Base-by-base conservation (phyloP, 352 stramenopile genomes). In the Poterioochromonas sp. region DNA sequence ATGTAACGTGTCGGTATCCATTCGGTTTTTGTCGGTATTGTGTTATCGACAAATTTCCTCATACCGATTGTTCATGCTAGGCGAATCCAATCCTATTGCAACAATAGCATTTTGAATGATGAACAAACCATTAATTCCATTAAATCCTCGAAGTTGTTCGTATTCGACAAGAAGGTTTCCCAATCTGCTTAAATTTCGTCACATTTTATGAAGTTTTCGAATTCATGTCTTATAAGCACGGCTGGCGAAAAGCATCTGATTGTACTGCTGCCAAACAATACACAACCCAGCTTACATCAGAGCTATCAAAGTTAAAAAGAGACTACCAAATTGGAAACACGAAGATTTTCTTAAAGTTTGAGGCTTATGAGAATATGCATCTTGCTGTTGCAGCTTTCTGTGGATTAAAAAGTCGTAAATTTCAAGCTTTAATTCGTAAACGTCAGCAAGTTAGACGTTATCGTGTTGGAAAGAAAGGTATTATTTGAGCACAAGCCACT, bases 81-180 rank as follows among this genome's bases (percentile, higher is more conserved):
- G n/a, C n/a, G n/a, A n/a, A n/a, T n/a, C n/a, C n/a, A n/a, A n/a
- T n/a, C n/a, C n/a, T n/a, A n/a, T n/a, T n/a, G n/a, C n/a, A n/a
- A n/a, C n/a, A n/a, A n/a, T n/a, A n/a, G n/a, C n/a, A n/a, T n/a
- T n/a, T n/a, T n/a, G n/a, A n/a, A n/a, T n/a, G n/a, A n/a, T n/a
- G n/a, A n/a, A n/a, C n/a, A n/a, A n/a, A n/a, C n/a, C n/a, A n/a
- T n/a, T n/a, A n/a, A n/a, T n/a, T n/a, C n/a, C n/a, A n/a, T n/a
- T n/a, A n/a, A n/a, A n/a, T n/a, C 79, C 90, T 99, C 60, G 95
- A 98, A 87, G 94, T 94, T 15, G 95, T 98, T 71, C 88, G 92
- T 29, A 96, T 98, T 68, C 40, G 44, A 29, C 37, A 54, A 54
- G 39, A 74, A 74, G 65, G 65, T 32, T 71, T 35, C 26, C 34